Conservation (phyloP, 164 flowering plant species). For the Tetrastigma voinierianum region DNA sequence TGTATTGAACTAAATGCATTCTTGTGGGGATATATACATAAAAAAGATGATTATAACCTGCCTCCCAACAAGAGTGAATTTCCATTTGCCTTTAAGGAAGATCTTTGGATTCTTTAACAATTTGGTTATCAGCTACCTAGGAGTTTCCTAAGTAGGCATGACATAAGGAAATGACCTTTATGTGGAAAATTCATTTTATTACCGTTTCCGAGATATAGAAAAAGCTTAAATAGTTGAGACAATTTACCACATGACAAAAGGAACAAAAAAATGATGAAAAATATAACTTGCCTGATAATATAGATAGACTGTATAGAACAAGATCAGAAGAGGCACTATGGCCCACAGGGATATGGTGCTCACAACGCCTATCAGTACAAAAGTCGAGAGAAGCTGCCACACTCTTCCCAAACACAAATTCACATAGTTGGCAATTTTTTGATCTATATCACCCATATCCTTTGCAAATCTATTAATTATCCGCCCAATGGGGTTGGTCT, state of each 20-base stretch:
- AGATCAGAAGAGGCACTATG: conserved; percentile 43
- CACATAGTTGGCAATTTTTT: conserved; percentile 65
- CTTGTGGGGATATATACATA: too few relatives aligned
- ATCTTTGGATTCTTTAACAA: too few relatives aligned
- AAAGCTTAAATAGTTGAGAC: background rate
- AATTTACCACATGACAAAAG: background rate
- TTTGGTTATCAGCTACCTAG: too few relatives aligned
- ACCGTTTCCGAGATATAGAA: background rate
- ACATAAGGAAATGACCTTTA: too few relatives aligned
- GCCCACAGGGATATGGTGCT: conserved; percentile 46
- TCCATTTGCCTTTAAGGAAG: too few relatives aligned
- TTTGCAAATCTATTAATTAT: conserved; percentile 92
- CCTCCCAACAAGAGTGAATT: too few relatives aligned
- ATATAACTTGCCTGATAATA: conserved; percentile 37
- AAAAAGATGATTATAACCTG: too few relatives aligned
- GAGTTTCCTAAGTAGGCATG: too few relatives aligned
- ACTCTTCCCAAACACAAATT: conserved; percentile 76
- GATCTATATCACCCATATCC: conserved; percentile 92
- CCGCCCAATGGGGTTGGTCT: conserved; percentile 88
- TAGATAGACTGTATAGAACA: conserved; percentile 46
- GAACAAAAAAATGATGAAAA: too few relatives aligned
- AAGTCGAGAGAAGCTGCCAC: conserved; percentile 72
- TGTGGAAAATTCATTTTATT: background rate
- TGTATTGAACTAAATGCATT: background rate
- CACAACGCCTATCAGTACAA: conserved; percentile 37